Evolutionary conservation across 1,284 basidiomycete species (phyloP).

Genomic region (Cutaneotrichosporon dermatis): DNA sequence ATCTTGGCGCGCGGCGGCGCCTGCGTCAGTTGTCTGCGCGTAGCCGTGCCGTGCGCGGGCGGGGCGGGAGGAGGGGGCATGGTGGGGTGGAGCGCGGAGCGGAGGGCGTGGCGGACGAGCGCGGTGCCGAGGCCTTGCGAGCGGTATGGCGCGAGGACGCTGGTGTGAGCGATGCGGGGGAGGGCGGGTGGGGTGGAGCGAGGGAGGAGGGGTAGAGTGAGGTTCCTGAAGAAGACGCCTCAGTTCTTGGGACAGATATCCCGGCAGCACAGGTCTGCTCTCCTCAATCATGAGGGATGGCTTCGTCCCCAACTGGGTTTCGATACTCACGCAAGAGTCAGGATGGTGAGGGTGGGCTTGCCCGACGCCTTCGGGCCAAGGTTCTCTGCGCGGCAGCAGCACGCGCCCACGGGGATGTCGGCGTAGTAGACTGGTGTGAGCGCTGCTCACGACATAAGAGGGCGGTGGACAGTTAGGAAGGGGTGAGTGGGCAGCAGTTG

Average conservation of each 20-base stretch:
- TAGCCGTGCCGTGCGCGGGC: constrained; percentile 34
- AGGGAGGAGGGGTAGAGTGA: too few species aligned
- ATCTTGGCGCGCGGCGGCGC: constrained; percentile 33
- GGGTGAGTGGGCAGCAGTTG: background rate
- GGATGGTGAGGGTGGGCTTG: constrained; percentile 40
- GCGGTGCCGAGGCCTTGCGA: constrained; percentile 45
- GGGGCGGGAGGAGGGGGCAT: constrained; percentile 38
- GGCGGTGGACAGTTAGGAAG: background rate
- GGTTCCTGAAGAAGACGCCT: too few species aligned
- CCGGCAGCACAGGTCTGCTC: too few species aligned
- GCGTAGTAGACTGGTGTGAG: constrained; percentile 43
- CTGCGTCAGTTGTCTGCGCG: constrained; percentile 30
- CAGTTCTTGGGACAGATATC: too few species aligned
- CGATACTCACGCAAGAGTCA: constrained; percentile 46
- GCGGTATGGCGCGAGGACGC: constrained; percentile 47
- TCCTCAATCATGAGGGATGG: too few species aligned
- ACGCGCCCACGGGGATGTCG: constrained; percentile 48
- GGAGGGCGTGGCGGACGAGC: constrained; percentile 37
- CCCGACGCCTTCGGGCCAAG: constrained; percentile 21
- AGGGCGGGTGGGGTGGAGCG: background rate
- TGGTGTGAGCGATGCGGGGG: constrained; percentile 10
- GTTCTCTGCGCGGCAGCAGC: constrained; percentile 36
- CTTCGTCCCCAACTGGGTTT: background rate
- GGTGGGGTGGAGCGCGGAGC: constrained; percentile 37
- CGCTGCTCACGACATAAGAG: too few species aligned